phyloP scores from a whole-genome alignment of 768 basidiomycete genomes.

The Astraeus odoratus region DNA sequence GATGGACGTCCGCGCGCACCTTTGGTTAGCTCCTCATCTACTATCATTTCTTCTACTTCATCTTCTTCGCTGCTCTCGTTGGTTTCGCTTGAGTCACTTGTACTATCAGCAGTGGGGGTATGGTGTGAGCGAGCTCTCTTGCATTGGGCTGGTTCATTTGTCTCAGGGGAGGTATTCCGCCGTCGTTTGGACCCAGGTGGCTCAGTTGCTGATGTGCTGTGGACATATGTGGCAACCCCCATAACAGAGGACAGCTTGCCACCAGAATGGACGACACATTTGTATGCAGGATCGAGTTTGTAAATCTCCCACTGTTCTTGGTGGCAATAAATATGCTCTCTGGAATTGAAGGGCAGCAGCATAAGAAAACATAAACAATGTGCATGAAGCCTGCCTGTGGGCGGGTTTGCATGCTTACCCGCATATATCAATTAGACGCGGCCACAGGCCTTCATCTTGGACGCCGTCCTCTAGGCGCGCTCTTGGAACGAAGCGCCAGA shows the following conservation, averaged over 20 bases:
- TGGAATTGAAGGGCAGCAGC: constrained; percentile 17
- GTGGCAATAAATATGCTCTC: constrained; percentile 43
- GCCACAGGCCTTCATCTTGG: constrained; percentile 64
- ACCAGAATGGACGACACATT: constrained; percentile 47
- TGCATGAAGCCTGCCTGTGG: neutral
- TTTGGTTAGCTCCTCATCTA: constrained; percentile 26
- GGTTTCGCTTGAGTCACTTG: constrained; percentile 15
- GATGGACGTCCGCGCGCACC: constrained; percentile 13
- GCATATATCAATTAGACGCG: constrained; percentile 56
- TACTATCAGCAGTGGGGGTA: constrained; percentile 5
- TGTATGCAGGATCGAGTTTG: constrained; percentile 72
- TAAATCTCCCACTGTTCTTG: constrained; percentile 86
- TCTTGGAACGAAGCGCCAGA: constrained; percentile 75
- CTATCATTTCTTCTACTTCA: constrained; percentile 47
- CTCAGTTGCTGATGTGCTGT: constrained; percentile 5
- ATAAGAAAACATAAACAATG: constrained; percentile 7
- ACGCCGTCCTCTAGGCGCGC: constrained; percentile 53
- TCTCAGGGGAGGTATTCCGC: constrained; percentile 20
- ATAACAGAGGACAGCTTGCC: constrained; percentile 28
- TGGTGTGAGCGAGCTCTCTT: constrained; percentile 23
- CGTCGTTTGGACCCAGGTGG: constrained; percentile 21
- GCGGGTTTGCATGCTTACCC: constrained; percentile 43
- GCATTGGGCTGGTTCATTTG: constrained; percentile 6
- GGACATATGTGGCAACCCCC: constrained; percentile 11
- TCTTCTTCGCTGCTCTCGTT: constrained; percentile 33